Percentiles rank a stretch among this genome's conserved stretches.
phyloP scores from a whole-genome alignment of 371 early-diverging fungal genomes.

The Zychaea mexicana region DNA sequence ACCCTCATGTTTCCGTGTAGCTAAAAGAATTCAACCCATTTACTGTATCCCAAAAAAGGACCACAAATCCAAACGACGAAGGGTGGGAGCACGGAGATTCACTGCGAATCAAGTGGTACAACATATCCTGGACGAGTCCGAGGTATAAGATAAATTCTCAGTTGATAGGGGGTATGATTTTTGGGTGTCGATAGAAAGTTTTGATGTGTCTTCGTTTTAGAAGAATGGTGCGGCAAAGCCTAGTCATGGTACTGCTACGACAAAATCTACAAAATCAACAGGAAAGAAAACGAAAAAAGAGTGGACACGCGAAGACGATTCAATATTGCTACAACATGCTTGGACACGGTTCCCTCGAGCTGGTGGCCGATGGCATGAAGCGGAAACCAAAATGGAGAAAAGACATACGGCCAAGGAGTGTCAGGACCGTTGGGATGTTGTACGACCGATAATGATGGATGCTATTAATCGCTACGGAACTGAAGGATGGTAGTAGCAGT shows the following conservation, averaged over 20 bases:
- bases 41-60: no score
- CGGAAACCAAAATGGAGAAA: slow-evolving; percentile 3
- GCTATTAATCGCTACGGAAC: slow-evolving; percentile 8
- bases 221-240: no score
- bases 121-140: slow-evolving; percentile 3
- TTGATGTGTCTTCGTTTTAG: no score
- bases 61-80: not conserved
- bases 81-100: not conserved
- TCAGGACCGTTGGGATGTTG: slow-evolving; percentile 12
- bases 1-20: not conserved
- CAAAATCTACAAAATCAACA: not conserved
- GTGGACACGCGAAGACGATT: slow-evolving; percentile 14
- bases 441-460: slow-evolving; percentile 7
- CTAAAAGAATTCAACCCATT: not conserved
- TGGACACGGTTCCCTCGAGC: slow-evolving; percentile 5
- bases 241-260: no score
- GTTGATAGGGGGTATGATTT: no score
- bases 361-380: slow-evolving; percentile 11
- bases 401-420: slow-evolving; percentile 14
- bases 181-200: no score
- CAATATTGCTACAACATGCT: slow-evolving; percentile 6
- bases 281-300: not conserved
- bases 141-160: not conserved
- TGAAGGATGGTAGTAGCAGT: slow-evolving; percentile 10
- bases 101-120: slow-evolving; percentile 8